Evolutionary conservation across 148 eudicot genomes (phyloP).

Genomic region (Rhododendron molle): DNA sequence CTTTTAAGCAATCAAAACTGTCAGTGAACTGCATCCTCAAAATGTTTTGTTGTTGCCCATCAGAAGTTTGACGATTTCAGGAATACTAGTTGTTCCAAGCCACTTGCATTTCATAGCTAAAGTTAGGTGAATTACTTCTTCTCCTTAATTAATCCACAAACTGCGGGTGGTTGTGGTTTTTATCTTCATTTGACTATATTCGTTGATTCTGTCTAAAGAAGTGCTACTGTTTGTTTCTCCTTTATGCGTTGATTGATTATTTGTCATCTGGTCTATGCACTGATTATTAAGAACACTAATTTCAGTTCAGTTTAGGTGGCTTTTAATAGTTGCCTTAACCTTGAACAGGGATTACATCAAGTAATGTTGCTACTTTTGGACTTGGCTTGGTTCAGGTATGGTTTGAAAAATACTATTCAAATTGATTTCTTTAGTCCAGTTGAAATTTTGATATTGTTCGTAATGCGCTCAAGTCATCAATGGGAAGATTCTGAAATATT

Average conservation of each 20-base stretch:
- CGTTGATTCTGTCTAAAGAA: background rate
- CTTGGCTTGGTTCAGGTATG: conserved; percentile 81
- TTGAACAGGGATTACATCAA: conserved; percentile 59
- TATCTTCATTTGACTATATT: background rate
- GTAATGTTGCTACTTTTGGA: conserved; percentile 67
- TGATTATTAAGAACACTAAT: background rate
- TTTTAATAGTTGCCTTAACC: conserved; percentile 5
- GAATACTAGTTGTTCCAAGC: conserved; percentile 1
- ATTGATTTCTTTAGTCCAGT: background rate
- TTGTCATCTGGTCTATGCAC: background rate
- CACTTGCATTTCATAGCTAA: background rate
- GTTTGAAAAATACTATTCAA: background rate
- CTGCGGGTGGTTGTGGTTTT: background rate
- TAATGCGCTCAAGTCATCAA: background rate
- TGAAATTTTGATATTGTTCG: background rate
- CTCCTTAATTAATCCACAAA: background rate
- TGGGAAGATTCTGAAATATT: conserved; percentile 1
- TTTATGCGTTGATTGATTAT: background rate
- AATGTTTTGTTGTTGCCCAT: background rate
- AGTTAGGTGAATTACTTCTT: conserved; percentile 1
- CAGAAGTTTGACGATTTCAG: background rate
- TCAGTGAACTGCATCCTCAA: background rate
- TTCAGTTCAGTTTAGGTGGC: background rate
- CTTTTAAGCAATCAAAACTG: conserved; percentile 8
- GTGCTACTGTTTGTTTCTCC: background rate